Evolutionary conservation across 805 yeast species (phyloP), one percentile per base, ranked within the genome.

Genomic region (Kazachstania taianensis): DNA sequence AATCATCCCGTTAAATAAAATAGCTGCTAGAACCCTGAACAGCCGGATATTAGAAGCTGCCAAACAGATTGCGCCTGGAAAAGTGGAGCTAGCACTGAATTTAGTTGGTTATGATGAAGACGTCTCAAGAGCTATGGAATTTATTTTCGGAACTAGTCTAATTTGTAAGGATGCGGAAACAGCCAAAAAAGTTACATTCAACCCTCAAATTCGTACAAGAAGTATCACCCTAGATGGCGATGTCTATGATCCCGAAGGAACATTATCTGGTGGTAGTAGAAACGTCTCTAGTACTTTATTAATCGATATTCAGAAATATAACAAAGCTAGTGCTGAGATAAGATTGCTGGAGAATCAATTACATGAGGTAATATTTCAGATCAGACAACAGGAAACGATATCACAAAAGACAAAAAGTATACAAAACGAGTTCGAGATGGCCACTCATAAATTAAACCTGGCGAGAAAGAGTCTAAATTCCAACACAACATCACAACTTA

Each of bases 151-250:
- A 12, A 67, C 75, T 16, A 82, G 94, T n/a, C 71, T 94, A 30
- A 71, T 92, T 16, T 92, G 98, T 61, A 63, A 75, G 14, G 94
- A 86, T 58, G 82, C 95, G 0, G 79, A 81, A 12, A 77, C 94
- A 0, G 97, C 98, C 0, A 81, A 87, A 46, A 66, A 69, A 32
- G 81, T 92, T n/a, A 84, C 96, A 0, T 85, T 86, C 55, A 77
- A 87, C 54, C 92, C 89, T 1, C 70, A 74, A 37, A 76, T 89
- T 12, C 69, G 84, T 43, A 69, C 87, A 1, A 76, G 86, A 49
- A 78, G 94, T 20, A 85, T 94, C 12, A 92, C 99, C 0, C 56
- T 82, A 23, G 87, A 86, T 36, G 99, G 98, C 35, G 98, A 92
- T 56, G 72, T 80, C 8, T 92, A 87, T 59, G 98, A 92, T 53